Base-by-base conservation (phyloP, 805 yeast genomes). In the Kluyveromyces wickerhamii region DNA sequence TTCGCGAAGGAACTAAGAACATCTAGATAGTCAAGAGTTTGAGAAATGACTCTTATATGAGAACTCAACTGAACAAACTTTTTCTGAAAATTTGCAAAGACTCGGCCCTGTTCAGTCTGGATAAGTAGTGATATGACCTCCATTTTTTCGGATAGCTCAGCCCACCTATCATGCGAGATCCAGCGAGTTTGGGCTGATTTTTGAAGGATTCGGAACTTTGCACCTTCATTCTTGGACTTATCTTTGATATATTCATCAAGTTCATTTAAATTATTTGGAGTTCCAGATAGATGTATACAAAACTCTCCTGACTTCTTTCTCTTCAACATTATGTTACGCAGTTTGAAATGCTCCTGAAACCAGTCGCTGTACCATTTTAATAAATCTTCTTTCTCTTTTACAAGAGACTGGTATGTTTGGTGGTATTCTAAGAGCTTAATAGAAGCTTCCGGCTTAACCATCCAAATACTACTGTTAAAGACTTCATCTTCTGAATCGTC, bases 1-100 rank as follows among this genome's bases (percentile, higher is more conserved):
- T 61, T 55, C 0, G 94, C 79, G 57, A 92, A 83, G 0, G 94
- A 79, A 9, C 76, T 60, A 1, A 82, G 62, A 0, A 79, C 75
- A 54, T 89, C 98, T 5, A 88, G 47, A 33, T 69, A 69, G 41
- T 86, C 95, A 18, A 78, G 57, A 26, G 65, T 46, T 35, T 65
- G 52, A 34, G 82, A 61, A 36, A 72, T 60, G 24, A 54, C 45
- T 26, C 94, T 63, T 3, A 86, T 60, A 2, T 62, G 59, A 1
- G 63, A 45, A 16, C 74, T 63, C 24, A 61, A 49, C 0, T 53
- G 54, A 1, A 82, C 51, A 1, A 79, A 71, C 26, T 63, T 57
- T 2, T 40, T 39, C 24, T 74, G 67, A 23, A 87, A 61, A 1
- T 56, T 52, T 4, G 65, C 63, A 5, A 86, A 56, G 5, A 85